Evolutionary conservation across 495 filamentous ascomycete species (phyloP).

Genomic region (Clohesyomyces aquaticus): DNA sequence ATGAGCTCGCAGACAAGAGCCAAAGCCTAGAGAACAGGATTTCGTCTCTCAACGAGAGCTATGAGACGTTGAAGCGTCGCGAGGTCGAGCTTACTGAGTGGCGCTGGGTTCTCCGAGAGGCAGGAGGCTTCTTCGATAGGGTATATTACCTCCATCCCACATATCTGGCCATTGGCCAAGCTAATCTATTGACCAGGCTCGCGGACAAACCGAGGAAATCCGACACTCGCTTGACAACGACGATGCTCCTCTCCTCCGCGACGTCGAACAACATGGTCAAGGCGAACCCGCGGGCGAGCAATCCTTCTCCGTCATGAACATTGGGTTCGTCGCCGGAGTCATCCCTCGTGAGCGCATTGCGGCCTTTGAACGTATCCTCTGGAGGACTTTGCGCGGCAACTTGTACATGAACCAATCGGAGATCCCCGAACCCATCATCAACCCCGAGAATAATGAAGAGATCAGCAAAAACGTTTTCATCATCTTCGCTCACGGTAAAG

Average conservation of each 20-base stretch:
- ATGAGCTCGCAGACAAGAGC: slow-evolving; percentile 88
- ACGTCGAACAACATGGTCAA: slow-evolving; percentile 79
- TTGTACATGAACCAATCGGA: slow-evolving; percentile 99
- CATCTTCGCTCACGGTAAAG: slow-evolving; percentile 98
- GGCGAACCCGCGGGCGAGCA: slow-evolving; percentile 70
- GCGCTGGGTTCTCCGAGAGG: slow-evolving; percentile 95
- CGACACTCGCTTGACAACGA: slow-evolving; percentile 85
- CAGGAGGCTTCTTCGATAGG: slow-evolving; percentile 95
- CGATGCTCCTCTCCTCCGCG: slow-evolving; percentile 56
- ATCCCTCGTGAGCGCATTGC: slow-evolving; percentile 91
- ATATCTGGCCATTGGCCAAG: too few species aligned
- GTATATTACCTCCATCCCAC: slow-evolving; percentile 42
- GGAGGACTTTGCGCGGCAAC: slow-evolving; percentile 95
- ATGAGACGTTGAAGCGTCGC: slow-evolving; percentile 95
- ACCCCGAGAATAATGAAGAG: slow-evolving; percentile 87
- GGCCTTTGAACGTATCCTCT: slow-evolving; percentile 94
- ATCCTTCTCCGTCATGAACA: slow-evolving; percentile 94
- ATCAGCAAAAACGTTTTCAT: slow-evolving; percentile 98
- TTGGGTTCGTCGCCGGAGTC: slow-evolving; percentile 99
- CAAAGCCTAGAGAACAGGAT: slow-evolving; percentile 91
- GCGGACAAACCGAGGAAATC: slow-evolving; percentile 96
- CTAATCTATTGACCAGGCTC: slow-evolving; percentile 59
- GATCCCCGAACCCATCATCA: slow-evolving; percentile 91
- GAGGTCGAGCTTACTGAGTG: slow-evolving; percentile 97
- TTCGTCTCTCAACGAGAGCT: slow-evolving; percentile 90